Percentiles rank a stretch among this genome's conserved stretches.
phyloP scores from a whole-genome alignment of 495 filamentous ascomycete species.

The Recurvomyces mirabilis region DNA sequence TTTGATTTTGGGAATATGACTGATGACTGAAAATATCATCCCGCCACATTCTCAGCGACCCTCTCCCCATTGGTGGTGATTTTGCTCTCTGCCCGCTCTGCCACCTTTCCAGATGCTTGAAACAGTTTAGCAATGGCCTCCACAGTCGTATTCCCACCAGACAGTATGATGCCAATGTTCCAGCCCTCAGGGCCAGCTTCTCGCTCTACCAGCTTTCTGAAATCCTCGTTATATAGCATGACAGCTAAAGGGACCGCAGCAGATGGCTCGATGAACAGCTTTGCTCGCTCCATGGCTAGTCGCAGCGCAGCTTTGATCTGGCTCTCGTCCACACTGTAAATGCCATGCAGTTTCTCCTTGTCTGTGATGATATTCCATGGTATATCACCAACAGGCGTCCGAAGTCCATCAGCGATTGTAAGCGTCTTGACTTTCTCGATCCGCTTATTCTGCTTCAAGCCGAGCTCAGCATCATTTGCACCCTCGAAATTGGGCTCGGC shows the following conservation, averaged over 20 bases:
- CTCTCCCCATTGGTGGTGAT: slow-evolving; percentile 31
- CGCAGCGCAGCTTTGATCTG: slow-evolving; percentile 69
- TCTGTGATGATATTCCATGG: slow-evolving; percentile 79
- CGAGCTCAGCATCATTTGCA: slow-evolving; percentile 69
- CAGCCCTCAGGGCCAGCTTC: slow-evolving; percentile 65
- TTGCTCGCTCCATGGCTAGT: slow-evolving; percentile 79
- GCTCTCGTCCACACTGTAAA: slow-evolving; percentile 70
- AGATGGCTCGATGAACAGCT: slow-evolving; percentile 85
- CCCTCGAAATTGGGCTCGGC: slow-evolving; percentile 78
- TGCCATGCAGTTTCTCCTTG: slow-evolving; percentile 52
- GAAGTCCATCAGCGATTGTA: slow-evolving; percentile 83
- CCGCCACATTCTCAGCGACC: slow-evolving; percentile 39
- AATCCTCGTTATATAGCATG: slow-evolving; percentile 75
- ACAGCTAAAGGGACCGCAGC: slow-evolving; percentile 76
- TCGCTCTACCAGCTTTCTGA: slow-evolving; percentile 54
- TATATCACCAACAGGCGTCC: slow-evolving; percentile 67
- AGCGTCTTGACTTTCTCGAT: slow-evolving; percentile 56
- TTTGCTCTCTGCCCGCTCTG: slow-evolving; percentile 30
- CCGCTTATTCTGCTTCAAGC: slow-evolving; percentile 48
- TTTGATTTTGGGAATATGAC: too few relatives aligned
- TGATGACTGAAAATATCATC: too few relatives aligned
- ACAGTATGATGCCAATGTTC: slow-evolving; percentile 80
- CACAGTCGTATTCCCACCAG: slow-evolving; percentile 81
- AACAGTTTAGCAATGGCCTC: slow-evolving; percentile 64
- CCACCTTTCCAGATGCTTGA: slow-evolving; percentile 24